These are phyloP conservation scores for Teunomyces gatunensis DNA, from an alignment of 805 yeast genomes.

Conservation along the genomic window DNA sequence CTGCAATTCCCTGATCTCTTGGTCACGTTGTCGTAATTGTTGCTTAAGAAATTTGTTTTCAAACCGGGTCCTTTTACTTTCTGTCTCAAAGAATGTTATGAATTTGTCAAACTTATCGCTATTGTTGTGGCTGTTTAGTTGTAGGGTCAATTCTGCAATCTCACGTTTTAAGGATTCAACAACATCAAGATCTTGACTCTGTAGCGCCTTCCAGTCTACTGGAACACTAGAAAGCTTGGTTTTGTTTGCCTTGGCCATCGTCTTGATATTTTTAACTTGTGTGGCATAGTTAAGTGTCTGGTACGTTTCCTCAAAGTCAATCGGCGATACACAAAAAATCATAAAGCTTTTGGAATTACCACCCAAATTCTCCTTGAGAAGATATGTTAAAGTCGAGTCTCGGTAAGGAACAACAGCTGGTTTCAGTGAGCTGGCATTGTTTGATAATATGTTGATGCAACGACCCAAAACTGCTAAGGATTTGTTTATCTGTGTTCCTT, in stretches of 20 bases:
- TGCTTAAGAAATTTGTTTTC: constrained; percentile 33
- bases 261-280: constrained; percentile 66
- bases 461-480: constrained; percentile 77
- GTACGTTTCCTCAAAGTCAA: constrained; percentile 72
- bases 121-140: constrained; percentile 16
- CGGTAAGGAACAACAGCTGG: constrained; percentile 60
- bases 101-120: constrained; percentile 20
- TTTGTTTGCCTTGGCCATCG: constrained; percentile 51
- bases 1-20: constrained; percentile 21
- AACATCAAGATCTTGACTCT: constrained; percentile 22
- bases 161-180: constrained; percentile 30
- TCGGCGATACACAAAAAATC: constrained; percentile 84
- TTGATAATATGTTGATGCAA: constrained; percentile 50
- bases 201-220: constrained; percentile 32
- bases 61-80: constrained; percentile 27
- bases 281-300: constrained; percentile 78
- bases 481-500: constrained; percentile 75
- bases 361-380: constrained; percentile 70
- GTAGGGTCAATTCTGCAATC: constrained; percentile 27
- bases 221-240: constrained; percentile 24
- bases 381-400: constrained; percentile 73
- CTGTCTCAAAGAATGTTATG: constrained; percentile 30
- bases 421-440: constrained; percentile 29
- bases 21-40: constrained; percentile 14
- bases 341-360: constrained; percentile 86